Conservation (phyloP, 2,329 filamentous ascomycete species). For the Alternaria ethzedia region DNA sequence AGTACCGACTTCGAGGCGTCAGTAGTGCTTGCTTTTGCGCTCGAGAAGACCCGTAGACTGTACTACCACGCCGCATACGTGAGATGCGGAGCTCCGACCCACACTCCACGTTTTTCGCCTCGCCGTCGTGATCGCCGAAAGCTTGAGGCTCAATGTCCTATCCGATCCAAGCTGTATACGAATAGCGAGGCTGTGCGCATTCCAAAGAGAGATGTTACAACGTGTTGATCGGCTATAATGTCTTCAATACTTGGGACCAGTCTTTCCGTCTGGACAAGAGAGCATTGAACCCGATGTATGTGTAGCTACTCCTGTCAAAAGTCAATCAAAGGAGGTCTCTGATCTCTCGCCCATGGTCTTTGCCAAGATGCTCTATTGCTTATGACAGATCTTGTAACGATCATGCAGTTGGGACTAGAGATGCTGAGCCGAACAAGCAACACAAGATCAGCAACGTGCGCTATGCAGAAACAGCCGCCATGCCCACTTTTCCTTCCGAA, state of each 20-base stretch:
- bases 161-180: neutral
- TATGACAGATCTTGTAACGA: neutral
- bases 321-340: neutral
- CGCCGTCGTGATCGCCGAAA: neutral
- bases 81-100: neutral
- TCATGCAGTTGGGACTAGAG: neutral
- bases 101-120: neutral
- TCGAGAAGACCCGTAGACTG: neutral
- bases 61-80: neutral
- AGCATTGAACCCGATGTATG: neutral
- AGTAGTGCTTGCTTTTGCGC: neutral
- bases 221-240: neutral
- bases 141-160: neutral
- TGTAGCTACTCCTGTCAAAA: neutral
- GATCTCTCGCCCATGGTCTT: neutral
- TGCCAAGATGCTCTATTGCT: neutral
- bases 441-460: neutral
- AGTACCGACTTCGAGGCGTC: neutral
- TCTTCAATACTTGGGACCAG: neutral
- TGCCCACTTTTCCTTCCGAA: neutral
- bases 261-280: neutral
- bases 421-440: neutral
- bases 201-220: neutral
- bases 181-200: neutral
- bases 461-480: neutral